phyloP scores from a whole-genome alignment of 805 yeast species.

The Saturnispora galanensis region DNA sequence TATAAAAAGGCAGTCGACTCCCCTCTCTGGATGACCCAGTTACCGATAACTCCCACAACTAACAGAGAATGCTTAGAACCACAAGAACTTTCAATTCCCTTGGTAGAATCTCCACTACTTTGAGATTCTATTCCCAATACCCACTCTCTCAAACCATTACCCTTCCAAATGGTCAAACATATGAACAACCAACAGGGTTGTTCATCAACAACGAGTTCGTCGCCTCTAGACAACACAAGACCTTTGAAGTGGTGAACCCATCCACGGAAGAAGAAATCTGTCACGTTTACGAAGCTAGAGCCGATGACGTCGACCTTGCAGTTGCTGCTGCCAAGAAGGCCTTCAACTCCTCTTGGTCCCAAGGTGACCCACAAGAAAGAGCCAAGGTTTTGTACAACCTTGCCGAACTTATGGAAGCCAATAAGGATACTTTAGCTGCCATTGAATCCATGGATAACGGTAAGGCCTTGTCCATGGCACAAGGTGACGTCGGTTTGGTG shows the following conservation, averaged over 20 bases:
- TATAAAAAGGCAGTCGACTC: background rate
- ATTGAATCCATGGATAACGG: slow-evolving; percentile 89
- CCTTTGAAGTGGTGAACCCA: slow-evolving; percentile 57
- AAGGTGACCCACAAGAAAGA: slow-evolving; percentile 57
- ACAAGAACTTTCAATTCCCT: slow-evolving; percentile 2
- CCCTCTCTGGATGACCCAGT: no score
- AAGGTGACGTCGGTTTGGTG: slow-evolving; percentile 66
- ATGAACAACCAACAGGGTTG: slow-evolving; percentile 41
- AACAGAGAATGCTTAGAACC: slow-evolving; percentile 3
- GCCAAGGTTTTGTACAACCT: slow-evolving; percentile 54
- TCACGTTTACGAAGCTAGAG: slow-evolving; percentile 64
- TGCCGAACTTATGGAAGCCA: slow-evolving; percentile 67
- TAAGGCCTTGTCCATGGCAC: slow-evolving; percentile 61
- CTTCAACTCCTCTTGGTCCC: slow-evolving; percentile 59
- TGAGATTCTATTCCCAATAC: slow-evolving; percentile 14
- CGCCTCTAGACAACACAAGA: slow-evolving; percentile 42
- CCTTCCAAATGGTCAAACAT: slow-evolving; percentile 28
- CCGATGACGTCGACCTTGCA: slow-evolving; percentile 74
- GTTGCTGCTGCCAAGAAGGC: slow-evolving; percentile 80
- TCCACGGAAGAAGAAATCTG: slow-evolving; percentile 63
- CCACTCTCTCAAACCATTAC: slow-evolving; percentile 23
- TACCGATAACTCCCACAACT: background rate
- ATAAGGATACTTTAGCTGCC: slow-evolving; percentile 62
- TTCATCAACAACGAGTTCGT: slow-evolving; percentile 59
- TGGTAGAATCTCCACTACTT: background rate